These are phyloP conservation scores for Syzygium oleosum DNA, from an alignment of 345 rosid species.

Conservation along the genomic window DNA sequence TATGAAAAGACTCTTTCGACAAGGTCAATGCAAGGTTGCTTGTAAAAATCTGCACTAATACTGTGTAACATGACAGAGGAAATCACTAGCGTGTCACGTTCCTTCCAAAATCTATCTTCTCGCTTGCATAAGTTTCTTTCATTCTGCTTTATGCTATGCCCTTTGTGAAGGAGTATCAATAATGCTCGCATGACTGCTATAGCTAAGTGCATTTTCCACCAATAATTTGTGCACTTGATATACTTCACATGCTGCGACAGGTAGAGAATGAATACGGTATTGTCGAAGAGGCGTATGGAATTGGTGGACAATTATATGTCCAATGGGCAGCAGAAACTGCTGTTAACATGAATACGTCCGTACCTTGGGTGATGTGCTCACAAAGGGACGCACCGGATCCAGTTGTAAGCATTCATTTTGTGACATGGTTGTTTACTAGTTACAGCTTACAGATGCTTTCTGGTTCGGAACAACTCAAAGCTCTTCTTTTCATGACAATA, in stretches of 20 bases:
- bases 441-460: background rate
- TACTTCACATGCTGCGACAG: conserved; percentile 12
- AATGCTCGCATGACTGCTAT: background rate
- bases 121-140: background rate
- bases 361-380: conserved; percentile 65
- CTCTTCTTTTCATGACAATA: background rate
- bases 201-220: background rate
- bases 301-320: conserved; percentile 36
- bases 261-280: conserved; percentile 61
- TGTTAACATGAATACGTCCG: conserved; percentile 43
- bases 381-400: conserved; percentile 63
- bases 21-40: background rate
- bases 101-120: background rate
- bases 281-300: conserved; percentile 51
- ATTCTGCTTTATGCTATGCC: background rate
- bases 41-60: background rate
- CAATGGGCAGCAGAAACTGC: conserved; percentile 69
- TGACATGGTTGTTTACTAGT: background rate
- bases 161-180: background rate
- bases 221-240: background rate
- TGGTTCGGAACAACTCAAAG: background rate
- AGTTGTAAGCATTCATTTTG: conserved; percentile 18
- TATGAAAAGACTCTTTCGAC: background rate
- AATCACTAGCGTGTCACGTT: background rate
- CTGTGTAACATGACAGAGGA: background rate